These are phyloP conservation scores for Saccharum spontaneum DNA, from an alignment of 176 grass and related monocot genomes.

Conservation along the genomic window DNA sequence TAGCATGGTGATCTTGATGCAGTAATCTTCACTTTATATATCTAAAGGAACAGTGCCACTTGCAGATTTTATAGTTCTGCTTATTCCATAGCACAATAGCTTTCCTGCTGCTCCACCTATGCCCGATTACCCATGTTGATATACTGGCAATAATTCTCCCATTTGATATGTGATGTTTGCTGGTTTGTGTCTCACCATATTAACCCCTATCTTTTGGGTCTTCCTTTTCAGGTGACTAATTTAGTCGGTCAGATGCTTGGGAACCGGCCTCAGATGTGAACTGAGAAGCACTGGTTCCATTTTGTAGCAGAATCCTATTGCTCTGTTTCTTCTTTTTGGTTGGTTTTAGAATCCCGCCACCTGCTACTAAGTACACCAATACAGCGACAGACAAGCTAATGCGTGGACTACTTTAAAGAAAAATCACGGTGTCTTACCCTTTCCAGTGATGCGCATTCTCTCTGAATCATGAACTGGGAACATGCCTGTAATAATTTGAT, in stretches of 20 bases:
- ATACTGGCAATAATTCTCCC: slow-evolving; percentile 2
- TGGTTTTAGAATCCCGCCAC: slow-evolving; percentile 7
- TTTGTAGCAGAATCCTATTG: slow-evolving; percentile 26
- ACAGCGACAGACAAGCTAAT: slow-evolving; percentile 21
- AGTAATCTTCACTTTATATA: neutral
- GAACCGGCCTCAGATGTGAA: slow-evolving; percentile 69
- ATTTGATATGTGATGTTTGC: slow-evolving; percentile 3
- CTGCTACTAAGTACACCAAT: slow-evolving; percentile 6
- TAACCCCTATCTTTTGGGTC: neutral
- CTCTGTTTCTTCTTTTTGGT: slow-evolving; percentile 36
- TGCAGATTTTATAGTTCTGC: neutral
- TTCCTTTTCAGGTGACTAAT: slow-evolving; percentile 80
- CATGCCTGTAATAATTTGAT: slow-evolving; percentile 52
- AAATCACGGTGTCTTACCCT: slow-evolving; percentile 1
- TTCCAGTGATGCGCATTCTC: slow-evolving; percentile 37
- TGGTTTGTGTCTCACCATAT: neutral
- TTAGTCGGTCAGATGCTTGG: slow-evolving; percentile 88
- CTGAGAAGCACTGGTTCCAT: slow-evolving; percentile 17
- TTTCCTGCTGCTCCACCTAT: neutral
- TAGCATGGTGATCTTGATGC: neutral
- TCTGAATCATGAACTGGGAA: slow-evolving; percentile 38
- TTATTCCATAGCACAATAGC: neutral
- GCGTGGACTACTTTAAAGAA: slow-evolving; percentile 27
- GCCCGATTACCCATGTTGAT: neutral
- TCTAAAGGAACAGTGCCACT: neutral